Evolutionary conservation across 164 flowering plant species (phyloP).

Genomic region (Annona cherimola): DNA sequence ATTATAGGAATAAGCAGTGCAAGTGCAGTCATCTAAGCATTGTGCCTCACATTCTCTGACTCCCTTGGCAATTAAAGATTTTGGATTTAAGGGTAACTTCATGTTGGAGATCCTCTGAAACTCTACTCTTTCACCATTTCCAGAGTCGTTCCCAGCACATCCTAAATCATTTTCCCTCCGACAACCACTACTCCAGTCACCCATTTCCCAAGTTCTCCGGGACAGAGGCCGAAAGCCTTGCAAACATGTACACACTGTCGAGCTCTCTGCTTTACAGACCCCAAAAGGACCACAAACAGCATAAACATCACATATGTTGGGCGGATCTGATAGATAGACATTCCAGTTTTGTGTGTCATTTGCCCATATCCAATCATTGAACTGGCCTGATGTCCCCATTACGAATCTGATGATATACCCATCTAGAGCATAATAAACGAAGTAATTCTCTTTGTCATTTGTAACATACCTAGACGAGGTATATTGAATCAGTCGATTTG

Average conservation of each 20-base stretch:
- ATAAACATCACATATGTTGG: slow-evolving; percentile 11
- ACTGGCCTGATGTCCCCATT: slow-evolving; percentile 16
- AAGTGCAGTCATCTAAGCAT: slow-evolving; percentile 14
- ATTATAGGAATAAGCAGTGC: slow-evolving; percentile 11
- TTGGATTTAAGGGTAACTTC: slow-evolving; percentile 5
- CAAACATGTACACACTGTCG: slow-evolving; percentile 12
- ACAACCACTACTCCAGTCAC: slow-evolving; percentile 17
- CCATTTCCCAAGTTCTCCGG: slow-evolving; percentile 10
- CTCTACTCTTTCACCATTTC: slow-evolving; percentile 15
- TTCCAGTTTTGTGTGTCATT: slow-evolving; percentile 3
- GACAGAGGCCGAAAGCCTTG: slow-evolving; percentile 12
- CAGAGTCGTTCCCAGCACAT: slow-evolving; percentile 1
- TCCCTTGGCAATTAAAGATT: background rate
- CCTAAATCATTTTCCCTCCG: slow-evolving; percentile 13
- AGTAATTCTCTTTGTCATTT: slow-evolving; percentile 5
- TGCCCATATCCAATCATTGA: slow-evolving; percentile 12
- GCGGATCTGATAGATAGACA: slow-evolving; percentile 18
- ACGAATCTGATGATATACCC: slow-evolving; percentile 6
- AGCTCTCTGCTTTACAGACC: slow-evolving; percentile 8
- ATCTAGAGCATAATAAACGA: slow-evolving; percentile 3
- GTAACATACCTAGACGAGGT: slow-evolving; percentile 9
- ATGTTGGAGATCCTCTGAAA: slow-evolving; percentile 11
- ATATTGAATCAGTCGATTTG: background rate
- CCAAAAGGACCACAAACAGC: slow-evolving; percentile 23
- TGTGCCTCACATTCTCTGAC: slow-evolving; percentile 8